These are phyloP conservation scores for Solanum piurae DNA, from an alignment of 257 asterid species.

Conservation along the genomic window DNA sequence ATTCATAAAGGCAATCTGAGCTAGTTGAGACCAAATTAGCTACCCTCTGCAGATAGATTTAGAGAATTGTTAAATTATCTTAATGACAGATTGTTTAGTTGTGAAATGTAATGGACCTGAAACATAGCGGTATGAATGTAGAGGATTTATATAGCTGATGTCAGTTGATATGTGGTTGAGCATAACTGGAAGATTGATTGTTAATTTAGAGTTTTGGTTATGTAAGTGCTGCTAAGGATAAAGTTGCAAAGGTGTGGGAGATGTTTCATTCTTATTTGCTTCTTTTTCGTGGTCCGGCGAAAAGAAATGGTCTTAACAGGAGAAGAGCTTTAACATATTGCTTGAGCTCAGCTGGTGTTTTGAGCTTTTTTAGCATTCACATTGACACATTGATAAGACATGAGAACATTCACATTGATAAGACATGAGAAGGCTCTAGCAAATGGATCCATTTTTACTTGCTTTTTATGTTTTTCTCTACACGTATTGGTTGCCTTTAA, in stretches of 20 bases:
- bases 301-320: not conserved
- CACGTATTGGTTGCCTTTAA: not conserved
- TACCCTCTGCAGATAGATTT: not conserved
- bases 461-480: not conserved
- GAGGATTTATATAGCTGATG: not conserved
- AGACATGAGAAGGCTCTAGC: not conserved
- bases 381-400: not conserved
- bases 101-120: not conserved
- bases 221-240: too few species aligned
- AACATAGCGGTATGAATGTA: not conserved
- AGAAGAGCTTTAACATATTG: not conserved
- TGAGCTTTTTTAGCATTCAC: not conserved
- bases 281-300: not conserved
- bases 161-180: not conserved
- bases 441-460: not conserved
- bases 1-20: not conserved
- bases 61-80: too few species aligned
- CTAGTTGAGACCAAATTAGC: not conserved
- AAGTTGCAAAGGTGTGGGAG: not conserved
- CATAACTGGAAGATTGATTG: not conserved
- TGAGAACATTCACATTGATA: not conserved
- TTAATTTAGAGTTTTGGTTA: not conserved
- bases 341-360: not conserved
- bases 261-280: not conserved
- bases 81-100: not conserved